phyloP scores from a whole-genome alignment of 2,329 filamentous ascomycete species.

The Endoconidiophora laricicola region DNA sequence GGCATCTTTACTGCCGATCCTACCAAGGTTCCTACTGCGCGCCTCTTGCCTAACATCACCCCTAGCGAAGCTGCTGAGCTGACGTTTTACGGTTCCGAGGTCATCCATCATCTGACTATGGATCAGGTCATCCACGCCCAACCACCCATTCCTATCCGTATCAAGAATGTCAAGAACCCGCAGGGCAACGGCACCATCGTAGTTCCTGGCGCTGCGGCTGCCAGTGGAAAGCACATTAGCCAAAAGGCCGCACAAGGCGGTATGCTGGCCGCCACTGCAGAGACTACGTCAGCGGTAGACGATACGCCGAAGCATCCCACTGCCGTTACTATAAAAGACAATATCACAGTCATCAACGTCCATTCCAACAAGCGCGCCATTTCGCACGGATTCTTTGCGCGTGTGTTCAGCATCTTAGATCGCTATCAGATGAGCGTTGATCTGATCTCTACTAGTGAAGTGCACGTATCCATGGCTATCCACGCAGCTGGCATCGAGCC shows the following conservation, averaged over 20 bases:
- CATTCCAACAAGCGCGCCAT: conserved; percentile 95
- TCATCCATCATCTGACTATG: conserved; percentile 98
- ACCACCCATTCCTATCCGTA: conserved; percentile 66
- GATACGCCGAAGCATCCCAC: conserved; percentile 60
- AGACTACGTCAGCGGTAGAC: conserved; percentile 22
- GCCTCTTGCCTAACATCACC: conserved; percentile 73
- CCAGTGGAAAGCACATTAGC: conserved; percentile 23
- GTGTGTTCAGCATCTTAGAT: conserved; percentile 84
- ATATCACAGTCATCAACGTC: conserved; percentile 93
- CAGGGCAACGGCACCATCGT: conserved; percentile 64
- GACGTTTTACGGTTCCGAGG: conserved; percentile 87
- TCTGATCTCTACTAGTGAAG: conserved; percentile 88
- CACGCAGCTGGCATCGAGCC: conserved; percentile 56
- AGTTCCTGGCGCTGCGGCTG: conserved; percentile 51
- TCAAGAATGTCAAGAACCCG: conserved; percentile 85
- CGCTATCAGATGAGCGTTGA: conserved; percentile 79
- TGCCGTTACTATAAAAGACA: conserved; percentile 92
- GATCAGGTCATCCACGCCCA: conserved; percentile 79
- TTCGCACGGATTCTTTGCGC: conserved; percentile 88
- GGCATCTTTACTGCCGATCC: conserved; percentile 79
- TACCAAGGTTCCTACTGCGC: conserved; percentile 82
- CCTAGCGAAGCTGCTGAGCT: conserved; percentile 90
- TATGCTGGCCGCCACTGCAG: neutral
- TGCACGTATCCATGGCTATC: conserved; percentile 93
- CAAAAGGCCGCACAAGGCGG: conserved; percentile 33